phyloP scores from a whole-genome alignment of 805 yeast genomes.

The Metschnikowia amazonensis region DNA sequence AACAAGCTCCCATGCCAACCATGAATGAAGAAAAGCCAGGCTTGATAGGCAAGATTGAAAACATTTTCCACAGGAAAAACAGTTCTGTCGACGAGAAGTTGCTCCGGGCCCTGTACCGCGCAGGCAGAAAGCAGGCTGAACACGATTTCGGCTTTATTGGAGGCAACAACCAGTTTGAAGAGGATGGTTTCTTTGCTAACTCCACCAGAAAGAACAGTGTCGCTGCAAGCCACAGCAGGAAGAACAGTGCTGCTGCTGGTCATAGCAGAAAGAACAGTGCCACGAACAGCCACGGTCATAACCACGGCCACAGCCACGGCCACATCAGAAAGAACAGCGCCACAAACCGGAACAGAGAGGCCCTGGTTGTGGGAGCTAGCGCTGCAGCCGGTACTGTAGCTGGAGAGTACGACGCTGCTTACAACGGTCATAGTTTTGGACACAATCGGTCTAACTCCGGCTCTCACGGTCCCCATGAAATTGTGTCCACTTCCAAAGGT shows the following conservation, averaged over 20 bases:
- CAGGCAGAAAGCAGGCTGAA: conserved; percentile 12
- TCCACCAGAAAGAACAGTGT: neutral
- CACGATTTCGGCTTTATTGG: conserved; percentile 5
- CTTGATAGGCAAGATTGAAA: conserved; percentile 13
- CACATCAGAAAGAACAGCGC: neutral
- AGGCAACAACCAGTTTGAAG: neutral
- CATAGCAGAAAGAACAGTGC: neutral
- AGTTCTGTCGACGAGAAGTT: conserved; percentile 8
- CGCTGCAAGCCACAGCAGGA: neutral
- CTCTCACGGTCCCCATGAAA: conserved; percentile 5
- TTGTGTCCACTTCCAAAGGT: conserved; percentile 19
- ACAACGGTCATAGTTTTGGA: neutral
- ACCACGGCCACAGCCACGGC: neutral
- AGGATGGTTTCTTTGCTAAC: conserved; percentile 3
- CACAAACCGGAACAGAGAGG: neutral
- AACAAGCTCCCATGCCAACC: neutral
- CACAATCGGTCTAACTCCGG: conserved; percentile 1
- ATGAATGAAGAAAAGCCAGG: conserved; percentile 13
- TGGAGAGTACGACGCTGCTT: conserved; percentile 4
- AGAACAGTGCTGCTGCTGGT: neutral
- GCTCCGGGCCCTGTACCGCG: conserved; percentile 14
- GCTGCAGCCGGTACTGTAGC: conserved; percentile 13
- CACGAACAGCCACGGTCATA: too few relatives aligned
- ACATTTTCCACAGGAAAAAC: conserved; percentile 7
- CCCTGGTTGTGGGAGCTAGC: conserved; percentile 7